These are phyloP conservation scores for Berberis thunbergii DNA, from an alignment of 164 flowering plant genomes.

Conservation along the genomic window DNA sequence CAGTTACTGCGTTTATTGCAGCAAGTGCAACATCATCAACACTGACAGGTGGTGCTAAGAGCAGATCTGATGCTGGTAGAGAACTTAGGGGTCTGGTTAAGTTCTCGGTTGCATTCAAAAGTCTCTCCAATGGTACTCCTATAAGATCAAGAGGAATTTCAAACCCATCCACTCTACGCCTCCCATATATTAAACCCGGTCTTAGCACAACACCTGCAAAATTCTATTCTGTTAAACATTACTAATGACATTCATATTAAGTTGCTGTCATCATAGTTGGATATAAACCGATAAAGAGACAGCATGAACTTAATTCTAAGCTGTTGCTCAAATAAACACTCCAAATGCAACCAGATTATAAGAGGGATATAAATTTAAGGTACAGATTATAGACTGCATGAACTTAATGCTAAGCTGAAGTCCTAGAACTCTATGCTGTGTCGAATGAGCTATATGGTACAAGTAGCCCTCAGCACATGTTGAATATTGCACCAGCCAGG, in stretches of 20 bases:
- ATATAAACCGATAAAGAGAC: background rate
- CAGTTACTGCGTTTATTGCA: slow-evolving; percentile 58
- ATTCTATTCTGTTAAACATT: background rate
- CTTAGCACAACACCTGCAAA: slow-evolving; percentile 77
- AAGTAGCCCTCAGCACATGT: too few relatives aligned
- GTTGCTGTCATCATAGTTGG: background rate
- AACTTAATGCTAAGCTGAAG: too few relatives aligned
- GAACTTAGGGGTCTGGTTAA: slow-evolving; percentile 63
- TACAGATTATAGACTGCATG: too few relatives aligned
- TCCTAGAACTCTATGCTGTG: too few relatives aligned
- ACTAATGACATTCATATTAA: background rate
- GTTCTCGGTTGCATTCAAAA: slow-evolving; percentile 54
- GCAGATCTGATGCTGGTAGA: slow-evolving; percentile 84
- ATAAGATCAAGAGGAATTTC: slow-evolving; percentile 86
- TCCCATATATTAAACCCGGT: slow-evolving; percentile 95
- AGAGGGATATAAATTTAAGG: too few relatives aligned
- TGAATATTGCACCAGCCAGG: too few relatives aligned
- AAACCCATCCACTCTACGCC: slow-evolving; percentile 61
- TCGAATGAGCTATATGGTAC: too few relatives aligned
- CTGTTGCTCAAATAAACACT: background rate
- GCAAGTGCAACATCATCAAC: slow-evolving; percentile 89
- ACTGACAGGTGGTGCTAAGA: slow-evolving; percentile 85
- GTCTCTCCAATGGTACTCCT: slow-evolving; percentile 78
- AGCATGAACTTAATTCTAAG: background rate
- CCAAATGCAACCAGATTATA: too few relatives aligned